Evolutionary conservation across 1,139 yeast genomes (phyloP), one percentile per base, ranked within the genome.

Genomic region (Kazachstania sp.): DNA sequence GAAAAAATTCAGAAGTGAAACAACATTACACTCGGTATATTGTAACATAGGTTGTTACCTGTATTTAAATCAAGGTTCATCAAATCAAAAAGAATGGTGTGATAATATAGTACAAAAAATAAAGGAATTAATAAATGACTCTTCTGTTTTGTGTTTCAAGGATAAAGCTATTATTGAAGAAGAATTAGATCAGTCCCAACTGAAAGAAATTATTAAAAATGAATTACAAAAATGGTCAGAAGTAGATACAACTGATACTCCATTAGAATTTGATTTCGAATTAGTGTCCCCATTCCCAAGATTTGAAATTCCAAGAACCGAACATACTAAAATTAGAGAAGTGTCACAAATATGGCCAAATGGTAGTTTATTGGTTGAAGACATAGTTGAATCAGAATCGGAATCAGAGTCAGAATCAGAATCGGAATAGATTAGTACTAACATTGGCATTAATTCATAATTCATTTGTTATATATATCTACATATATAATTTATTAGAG

Each of bases 261-360:
- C 30, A 2, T 29, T 46, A n/a, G 3, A 36, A 11, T 77, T 72
- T 55, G 56, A 61, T 23, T 78, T 81, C 63, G 73, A 73, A 53
- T 61, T 81, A 50, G 70, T 73, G 38, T 75, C 81, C 5, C 79
- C 84, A 2, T 73, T 78, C 66, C 86, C 86, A 4, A 71, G 83
- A 48, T 66, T 61, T 45, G 65, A 67, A 19, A 60, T 81, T 28
- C 70, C 68, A 3, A 52, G 59, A 12, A 66, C 65, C 31, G 48
- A 57, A 3, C 56, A 57, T 0, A 48, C 51, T 26, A 35, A 46
- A 4, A 63, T 81, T 11, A 58, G 59, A 30, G 73, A 74, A 26
- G 71, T 70, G 38, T 56, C 66, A 3, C 67, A 72, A 35, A 58
- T 82, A 15, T 81, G 75, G 74, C 88, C 88, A 13, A 79, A 73